These are phyloP conservation scores for Dictyophora rubrovolvata DNA, from an alignment of 768 basidiomycete species.

Conservation along the genomic window DNA sequence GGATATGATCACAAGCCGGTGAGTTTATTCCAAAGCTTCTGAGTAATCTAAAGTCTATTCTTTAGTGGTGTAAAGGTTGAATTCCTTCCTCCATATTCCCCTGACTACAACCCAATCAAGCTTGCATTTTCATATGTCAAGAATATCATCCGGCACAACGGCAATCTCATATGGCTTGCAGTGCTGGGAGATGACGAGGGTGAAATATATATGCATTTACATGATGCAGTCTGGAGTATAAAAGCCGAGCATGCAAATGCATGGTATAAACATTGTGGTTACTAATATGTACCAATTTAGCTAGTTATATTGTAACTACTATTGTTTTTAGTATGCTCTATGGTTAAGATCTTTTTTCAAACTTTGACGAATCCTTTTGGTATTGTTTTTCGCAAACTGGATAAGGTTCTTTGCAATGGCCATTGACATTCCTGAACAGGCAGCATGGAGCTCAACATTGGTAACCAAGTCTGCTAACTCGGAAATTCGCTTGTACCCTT, in stretches of 20 bases:
- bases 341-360: not conserved
- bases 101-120: conserved; percentile 23
- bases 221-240: conserved; percentile 16
- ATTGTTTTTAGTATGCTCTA: not conserved
- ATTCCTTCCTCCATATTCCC: conserved; percentile 19
- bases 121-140: conserved; percentile 21
- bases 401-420: not conserved
- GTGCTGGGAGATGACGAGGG: conserved; percentile 12
- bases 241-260: conserved; percentile 12
- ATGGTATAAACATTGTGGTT: conserved; percentile 17
- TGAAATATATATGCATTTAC: conserved; percentile 16
- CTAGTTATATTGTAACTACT: not conserved
- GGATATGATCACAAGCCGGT: conserved; percentile 10
- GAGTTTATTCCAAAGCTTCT: not conserved
- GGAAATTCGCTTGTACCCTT: not conserved
- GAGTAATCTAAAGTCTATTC: not conserved
- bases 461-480: not conserved
- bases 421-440: not conserved
- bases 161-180: conserved; percentile 12
- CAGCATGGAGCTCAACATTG: not conserved
- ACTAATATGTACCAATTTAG: not conserved
- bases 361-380: not conserved
- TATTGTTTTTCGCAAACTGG: not conserved
- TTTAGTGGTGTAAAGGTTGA: conserved; percentile 7
- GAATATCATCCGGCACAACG: conserved; percentile 13